Evolutionary conservation across 139 green algal species (phyloP), one percentile per base, ranked within the genome.

Genomic region (Micractinium sp.): DNA sequence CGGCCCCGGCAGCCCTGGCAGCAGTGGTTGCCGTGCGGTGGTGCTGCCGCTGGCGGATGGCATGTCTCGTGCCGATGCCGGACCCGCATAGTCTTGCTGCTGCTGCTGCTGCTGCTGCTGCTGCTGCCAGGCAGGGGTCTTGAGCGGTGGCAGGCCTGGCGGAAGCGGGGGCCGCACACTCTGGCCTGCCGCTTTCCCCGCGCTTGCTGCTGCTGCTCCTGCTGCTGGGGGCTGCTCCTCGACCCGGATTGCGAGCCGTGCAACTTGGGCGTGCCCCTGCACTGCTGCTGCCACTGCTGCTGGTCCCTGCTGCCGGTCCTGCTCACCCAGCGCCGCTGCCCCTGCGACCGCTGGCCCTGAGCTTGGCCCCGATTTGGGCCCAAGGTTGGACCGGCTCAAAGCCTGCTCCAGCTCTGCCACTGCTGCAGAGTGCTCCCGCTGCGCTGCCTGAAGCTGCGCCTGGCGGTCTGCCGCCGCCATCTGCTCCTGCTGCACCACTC

Each of bases 341-440:
- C 2, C 61, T 23, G 16, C 27, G 53, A 31, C 31, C 27, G 29
- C 53, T 27, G 81, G n/a, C 56, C 77, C 23, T 25, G 56, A 13
- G 9, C 4, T n/a, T 3, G 47, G 7, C 47, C 47, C 47, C 47
- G 47, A 9, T 56, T 56, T 5, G 47, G 47, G 47, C 7, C 41
- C 19, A 60, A 67, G 12, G 86, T 18, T 31, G 16, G 67, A 22
- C 16, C 27, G 39, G 38, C 83, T 39, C 29, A 87, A 27, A 9
- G 83, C 83, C 53, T 7, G 33, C 31, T 81, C 77, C n/a, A 90
- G 78, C 66, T 90, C 78, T 12, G 86, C 86, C 61, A 90, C 79
- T 23, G 77, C 86, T 0, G 60, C 77, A 19, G 86, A 41, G 79
- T 90, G 86, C 61, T 90, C 47, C 18, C 38, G 36, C 38, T 80